Evolutionary conservation across 1,284 basidiomycete genomes (phyloP), one percentile per base, ranked within the genome.

Genomic region (Cystobasidiaceae sp.): DNA sequence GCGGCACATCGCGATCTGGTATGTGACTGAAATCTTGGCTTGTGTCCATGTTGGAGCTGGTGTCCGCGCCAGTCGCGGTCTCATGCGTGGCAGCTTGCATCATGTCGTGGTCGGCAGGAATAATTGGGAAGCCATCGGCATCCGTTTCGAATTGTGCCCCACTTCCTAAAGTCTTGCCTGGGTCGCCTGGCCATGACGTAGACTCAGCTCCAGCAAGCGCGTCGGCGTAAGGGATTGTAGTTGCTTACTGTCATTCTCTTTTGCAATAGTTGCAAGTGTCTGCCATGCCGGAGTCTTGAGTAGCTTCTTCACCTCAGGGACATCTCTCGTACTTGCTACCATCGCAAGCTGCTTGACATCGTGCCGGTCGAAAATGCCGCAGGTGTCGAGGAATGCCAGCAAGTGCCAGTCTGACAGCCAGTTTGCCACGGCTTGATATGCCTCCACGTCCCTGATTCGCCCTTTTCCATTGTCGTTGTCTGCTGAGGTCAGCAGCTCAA

Each of bases 391-490:
- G 80, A 93, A 99, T 2, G 86, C 79, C 44, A 97, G 77, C 41
- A 98, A 80, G 79, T 98, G 94, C 91, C 91, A 98, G 78, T 99
- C 94, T 71, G 89, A 92, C 49, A 94, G 78, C 82, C 84, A 91
- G 62, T 81, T 82, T 7, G 84, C 85, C 4, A 93, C 78, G 59
- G 85, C 85, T 13, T 68, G 60, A 51, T 76, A 74, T 9, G 60
- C 60, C 34, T 71, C 69, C 2, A 68, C 33, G 33, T 71, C 71
- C 67, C 56, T 70, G 59, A 21, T 68, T 46, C 67, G 65, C 23
- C 71, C 71, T 44, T 72, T 71, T 23, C 70, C 75, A 65, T 76
- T 76, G 60, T 71, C 72, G 50, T 67, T 73, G 27, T 67, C 69
- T 17, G 61, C 66, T 65, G 46, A 64, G 11, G 66, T 69, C 23